Percentiles rank a stretch among this genome's conserved stretches.
Conservation (phyloP, 805 yeast species). For the Cyberlindnera amylophila region DNA sequence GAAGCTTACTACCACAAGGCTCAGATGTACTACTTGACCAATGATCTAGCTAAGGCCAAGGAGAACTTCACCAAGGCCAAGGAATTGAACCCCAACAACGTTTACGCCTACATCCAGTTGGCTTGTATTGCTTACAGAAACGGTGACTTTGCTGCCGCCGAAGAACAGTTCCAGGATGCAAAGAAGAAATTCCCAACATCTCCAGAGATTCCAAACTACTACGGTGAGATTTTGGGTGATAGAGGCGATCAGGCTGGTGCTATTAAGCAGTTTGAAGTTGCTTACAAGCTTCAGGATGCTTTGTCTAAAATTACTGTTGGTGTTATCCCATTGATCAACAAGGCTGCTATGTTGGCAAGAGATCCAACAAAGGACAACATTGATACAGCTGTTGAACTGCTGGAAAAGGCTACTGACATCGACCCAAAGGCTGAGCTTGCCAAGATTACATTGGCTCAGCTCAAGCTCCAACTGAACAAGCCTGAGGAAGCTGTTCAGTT, state of each 20-base stretch:
- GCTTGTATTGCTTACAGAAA: constrained; percentile 89
- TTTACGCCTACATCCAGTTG: constrained; percentile 83
- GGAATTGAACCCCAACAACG: constrained; percentile 67
- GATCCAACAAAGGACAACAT: constrained; percentile 42
- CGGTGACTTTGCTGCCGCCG: constrained; percentile 55
- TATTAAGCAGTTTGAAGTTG: constrained; percentile 76
- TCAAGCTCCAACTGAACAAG: constrained; percentile 78
- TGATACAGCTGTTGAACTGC: constrained; percentile 57
- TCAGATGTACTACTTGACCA: constrained; percentile 81
- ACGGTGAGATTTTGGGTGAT: constrained; percentile 90
- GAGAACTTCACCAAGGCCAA: constrained; percentile 72
- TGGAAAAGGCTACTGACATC: constrained; percentile 70
- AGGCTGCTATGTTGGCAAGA: constrained; percentile 69
- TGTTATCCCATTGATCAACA: constrained; percentile 84
- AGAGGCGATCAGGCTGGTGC: constrained; percentile 71
- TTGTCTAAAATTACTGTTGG: constrained; percentile 72
- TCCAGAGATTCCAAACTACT: constrained; percentile 92
- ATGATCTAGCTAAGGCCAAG: constrained; percentile 69
- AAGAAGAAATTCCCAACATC: constrained; percentile 74
- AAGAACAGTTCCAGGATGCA: constrained; percentile 63
- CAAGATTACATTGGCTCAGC: constrained; percentile 85
- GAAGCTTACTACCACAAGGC: constrained; percentile 93
- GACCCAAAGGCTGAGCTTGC: constrained; percentile 92
- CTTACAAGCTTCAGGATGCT: constrained; percentile 76
- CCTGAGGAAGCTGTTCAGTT: constrained; percentile 75